These are phyloP conservation scores for Lasiosphaeria ovina DNA, from an alignment of 495 filamentous ascomycete species.

Conservation along the genomic window DNA sequence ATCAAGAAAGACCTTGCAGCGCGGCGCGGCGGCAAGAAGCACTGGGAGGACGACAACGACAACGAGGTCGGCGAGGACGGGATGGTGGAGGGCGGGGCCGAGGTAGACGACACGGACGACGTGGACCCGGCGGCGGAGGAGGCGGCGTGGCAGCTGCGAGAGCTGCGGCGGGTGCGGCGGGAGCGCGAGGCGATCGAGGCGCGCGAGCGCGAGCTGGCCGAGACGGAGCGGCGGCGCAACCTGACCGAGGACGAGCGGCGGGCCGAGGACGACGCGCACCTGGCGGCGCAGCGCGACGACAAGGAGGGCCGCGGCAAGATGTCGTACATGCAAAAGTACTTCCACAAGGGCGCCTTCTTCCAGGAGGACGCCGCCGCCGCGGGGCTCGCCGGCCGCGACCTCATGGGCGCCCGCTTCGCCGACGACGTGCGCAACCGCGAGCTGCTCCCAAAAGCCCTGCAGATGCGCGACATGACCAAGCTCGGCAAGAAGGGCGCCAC, in stretches of 20 bases:
- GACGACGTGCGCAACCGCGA: conserved; percentile 81
- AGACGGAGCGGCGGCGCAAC: conserved; percentile 83
- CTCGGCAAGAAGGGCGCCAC: conserved; percentile 89
- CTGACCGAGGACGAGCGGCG: conserved; percentile 84
- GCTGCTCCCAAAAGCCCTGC: conserved; percentile 86
- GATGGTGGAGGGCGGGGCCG: conserved; percentile 67
- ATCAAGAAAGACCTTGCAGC: conserved; percentile 76
- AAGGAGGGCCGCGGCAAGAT: conserved; percentile 82
- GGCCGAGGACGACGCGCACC: conserved; percentile 76
- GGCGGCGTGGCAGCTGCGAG: conserved; percentile 90
- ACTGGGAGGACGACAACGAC: conserved; percentile 86
- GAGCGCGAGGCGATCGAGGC: conserved; percentile 81
- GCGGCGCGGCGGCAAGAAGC: conserved; percentile 68
- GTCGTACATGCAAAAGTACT: conserved; percentile 92
- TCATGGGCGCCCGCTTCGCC: conserved; percentile 74
- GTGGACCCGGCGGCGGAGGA: conserved; percentile 86
- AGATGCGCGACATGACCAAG: conserved; percentile 91
- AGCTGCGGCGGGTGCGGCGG: conserved; percentile 82
- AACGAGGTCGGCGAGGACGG: conserved; percentile 71
- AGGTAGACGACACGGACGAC: conserved; percentile 84
- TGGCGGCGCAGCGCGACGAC: conserved; percentile 80
- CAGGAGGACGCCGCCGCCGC: conserved; percentile 72
- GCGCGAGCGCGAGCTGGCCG: conserved; percentile 80
- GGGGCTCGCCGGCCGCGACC: conserved; percentile 70
- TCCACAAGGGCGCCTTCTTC: conserved; percentile 95